A percentile compares a stretch with the other conserved stretches of the same genome.
Evolutionary conservation across 2,329 filamentous ascomycete species (phyloP).

Genomic region (Aspergillus quadricinctus): DNA sequence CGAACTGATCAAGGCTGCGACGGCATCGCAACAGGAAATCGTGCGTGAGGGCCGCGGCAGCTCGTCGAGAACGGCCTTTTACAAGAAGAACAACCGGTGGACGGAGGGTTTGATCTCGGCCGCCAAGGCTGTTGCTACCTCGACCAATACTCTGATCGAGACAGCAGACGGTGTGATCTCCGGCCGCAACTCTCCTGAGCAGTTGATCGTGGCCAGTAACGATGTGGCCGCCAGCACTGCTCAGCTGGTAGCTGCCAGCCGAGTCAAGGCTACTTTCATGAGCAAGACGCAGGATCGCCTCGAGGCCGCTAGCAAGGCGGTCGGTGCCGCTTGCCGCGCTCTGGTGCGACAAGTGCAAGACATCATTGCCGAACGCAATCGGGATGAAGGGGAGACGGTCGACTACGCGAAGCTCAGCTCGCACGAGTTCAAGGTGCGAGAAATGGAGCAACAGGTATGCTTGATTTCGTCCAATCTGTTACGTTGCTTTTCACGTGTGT

Average conservation of each 20-base stretch:
- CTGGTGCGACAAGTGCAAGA: slow-evolving; percentile 90
- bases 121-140: slow-evolving; percentile 89
- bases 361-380: slow-evolving; percentile 83
- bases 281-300: slow-evolving; percentile 91
- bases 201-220: slow-evolving; percentile 96
- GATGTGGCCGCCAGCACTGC: slow-evolving; percentile 94
- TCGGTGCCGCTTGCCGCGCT: slow-evolving; percentile 79
- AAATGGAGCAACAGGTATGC: slow-evolving; percentile 98
- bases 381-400: slow-evolving; percentile 70
- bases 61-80: slow-evolving; percentile 86
- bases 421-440: slow-evolving; percentile 96
- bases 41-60: slow-evolving; percentile 87
- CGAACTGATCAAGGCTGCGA: slow-evolving; percentile 90
- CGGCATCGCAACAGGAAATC: slow-evolving; percentile 90
- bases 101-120: slow-evolving; percentile 96
- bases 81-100: slow-evolving; percentile 99
- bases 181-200: slow-evolving; percentile 87
- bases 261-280: slow-evolving; percentile 98
- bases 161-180: slow-evolving; percentile 94
- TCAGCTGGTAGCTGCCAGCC: slow-evolving; percentile 88
- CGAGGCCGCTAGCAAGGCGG: slow-evolving; percentile 87
- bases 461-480: slow-evolving; percentile 4
- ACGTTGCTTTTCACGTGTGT: neutral
- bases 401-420: slow-evolving; percentile 85
- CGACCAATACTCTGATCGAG: slow-evolving; percentile 95